Conservation (phyloP, 202 grass and related monocot species). For the Setaria italica region DNA sequence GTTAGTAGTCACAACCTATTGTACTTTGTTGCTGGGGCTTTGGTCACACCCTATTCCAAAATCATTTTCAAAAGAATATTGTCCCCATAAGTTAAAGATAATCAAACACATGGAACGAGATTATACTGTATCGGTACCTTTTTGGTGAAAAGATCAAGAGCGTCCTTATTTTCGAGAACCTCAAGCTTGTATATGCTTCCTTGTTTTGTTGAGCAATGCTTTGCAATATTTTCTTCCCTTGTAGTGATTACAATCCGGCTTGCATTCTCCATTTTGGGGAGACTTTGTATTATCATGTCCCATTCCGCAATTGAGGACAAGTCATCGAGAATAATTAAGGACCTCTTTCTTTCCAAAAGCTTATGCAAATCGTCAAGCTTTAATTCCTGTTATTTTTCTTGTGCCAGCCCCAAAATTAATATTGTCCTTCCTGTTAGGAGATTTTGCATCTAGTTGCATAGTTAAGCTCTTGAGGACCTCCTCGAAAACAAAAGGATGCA, state of each 20-base stretch:
- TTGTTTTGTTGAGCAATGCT: neutral
- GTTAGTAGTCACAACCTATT: too few species aligned
- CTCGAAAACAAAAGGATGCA: neutral
- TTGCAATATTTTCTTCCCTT: conserved; percentile 21
- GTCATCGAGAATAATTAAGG: neutral
- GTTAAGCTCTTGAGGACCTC: neutral
- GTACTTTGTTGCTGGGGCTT: too few species aligned
- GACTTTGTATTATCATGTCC: neutral
- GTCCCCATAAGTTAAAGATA: neutral
- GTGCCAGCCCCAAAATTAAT: too few species aligned
- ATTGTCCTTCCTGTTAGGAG: too few species aligned
- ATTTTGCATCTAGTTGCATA: neutral
- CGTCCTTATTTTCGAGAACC: neutral
- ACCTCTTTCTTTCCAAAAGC: neutral
- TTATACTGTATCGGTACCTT: neutral
- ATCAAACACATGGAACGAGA: neutral
- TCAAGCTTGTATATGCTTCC: conserved; percentile 25
- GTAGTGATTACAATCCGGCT: conserved; percentile 24
- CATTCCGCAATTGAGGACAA: neutral
- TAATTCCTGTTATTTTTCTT: neutral
- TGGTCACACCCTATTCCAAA: too few species aligned
- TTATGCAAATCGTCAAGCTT: neutral
- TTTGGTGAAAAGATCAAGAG: conserved; percentile 1
- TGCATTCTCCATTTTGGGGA: neutral
- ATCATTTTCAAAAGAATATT: neutral